These are phyloP conservation scores for Psophocarpus tetragonolobus DNA, from an alignment of 306 rosid genomes.

Conservation along the genomic window DNA sequence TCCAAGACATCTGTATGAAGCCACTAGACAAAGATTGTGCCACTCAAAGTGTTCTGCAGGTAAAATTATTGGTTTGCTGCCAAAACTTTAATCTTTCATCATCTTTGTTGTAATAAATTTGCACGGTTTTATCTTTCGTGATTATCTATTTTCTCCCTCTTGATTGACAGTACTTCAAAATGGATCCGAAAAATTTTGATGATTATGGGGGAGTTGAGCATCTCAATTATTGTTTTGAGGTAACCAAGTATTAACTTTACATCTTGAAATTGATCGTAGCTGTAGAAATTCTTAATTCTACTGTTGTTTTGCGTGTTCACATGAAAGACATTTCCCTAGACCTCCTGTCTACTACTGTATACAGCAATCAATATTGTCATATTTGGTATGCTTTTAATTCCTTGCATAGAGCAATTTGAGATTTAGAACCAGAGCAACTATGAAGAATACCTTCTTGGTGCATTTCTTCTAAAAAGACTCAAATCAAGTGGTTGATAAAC, in stretches of 20 bases:
- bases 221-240: conserved; percentile 91
- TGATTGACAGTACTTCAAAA: conserved; percentile 84
- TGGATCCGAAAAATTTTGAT: conserved; percentile 78
- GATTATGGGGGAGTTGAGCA: conserved; percentile 89
- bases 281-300: conserved; percentile 8
- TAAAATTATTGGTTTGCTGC: conserved; percentile 39
- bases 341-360: conserved; percentile 16
- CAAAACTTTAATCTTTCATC: conserved; percentile 6
- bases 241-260: conserved; percentile 45
- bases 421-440: neutral
- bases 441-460: conserved; percentile 7
- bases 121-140: conserved; percentile 27
- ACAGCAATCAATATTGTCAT: conserved; percentile 9
- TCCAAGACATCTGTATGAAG: conserved; percentile 92
- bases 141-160: conserved; percentile 22
- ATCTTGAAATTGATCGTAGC: conserved; percentile 32
- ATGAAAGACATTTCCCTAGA: conserved; percentile 17
- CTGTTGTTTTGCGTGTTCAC: conserved; percentile 9
- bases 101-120: conserved; percentile 17
- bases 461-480: neutral
- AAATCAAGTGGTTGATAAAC: conserved; percentile 15
- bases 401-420: neutral
- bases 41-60: conserved; percentile 93
- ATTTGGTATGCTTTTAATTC: conserved; percentile 11
- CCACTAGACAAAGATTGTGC: conserved; percentile 95